A percentile compares a stretch with the other conserved stretches of the same genome.
Conservation (phyloP, 2,329 filamentous ascomycete genomes). For the Paecilomyces sp. region DNA sequence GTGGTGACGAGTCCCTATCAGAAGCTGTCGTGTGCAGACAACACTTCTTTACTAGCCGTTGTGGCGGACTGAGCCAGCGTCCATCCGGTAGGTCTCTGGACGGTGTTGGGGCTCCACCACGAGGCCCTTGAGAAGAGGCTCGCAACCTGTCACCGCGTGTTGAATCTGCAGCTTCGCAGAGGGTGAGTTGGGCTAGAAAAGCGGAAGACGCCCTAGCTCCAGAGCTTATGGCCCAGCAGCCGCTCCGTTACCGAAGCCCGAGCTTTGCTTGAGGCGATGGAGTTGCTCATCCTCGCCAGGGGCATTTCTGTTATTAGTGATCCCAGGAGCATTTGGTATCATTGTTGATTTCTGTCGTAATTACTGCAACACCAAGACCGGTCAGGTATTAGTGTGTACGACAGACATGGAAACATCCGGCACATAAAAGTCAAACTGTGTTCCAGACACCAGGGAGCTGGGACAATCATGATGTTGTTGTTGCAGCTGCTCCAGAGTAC, state of each 20-base stretch:
- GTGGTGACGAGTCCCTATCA: background rate
- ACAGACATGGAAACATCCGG: background rate
- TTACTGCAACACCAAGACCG: background rate
- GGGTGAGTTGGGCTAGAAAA: background rate
- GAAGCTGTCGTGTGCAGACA: background rate
- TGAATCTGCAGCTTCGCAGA: background rate
- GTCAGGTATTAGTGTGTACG: background rate
- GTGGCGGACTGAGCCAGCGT: background rate
- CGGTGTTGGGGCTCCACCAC: background rate
- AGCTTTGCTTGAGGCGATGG: background rate
- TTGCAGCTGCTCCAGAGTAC: background rate
- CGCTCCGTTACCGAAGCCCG: background rate
- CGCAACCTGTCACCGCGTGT: background rate
- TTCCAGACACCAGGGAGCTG: background rate
- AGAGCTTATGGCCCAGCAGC: background rate
- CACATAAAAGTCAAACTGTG: background rate
- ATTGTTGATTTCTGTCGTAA: background rate
- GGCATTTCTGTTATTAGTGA: background rate
- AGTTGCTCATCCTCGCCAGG: background rate
- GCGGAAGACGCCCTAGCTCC: background rate
- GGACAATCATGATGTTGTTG: background rate
- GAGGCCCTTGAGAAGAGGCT: background rate
- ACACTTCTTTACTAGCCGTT: background rate
- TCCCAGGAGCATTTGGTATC: no score
- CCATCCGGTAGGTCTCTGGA: background rate